Evolutionary conservation across 2,329 filamentous ascomycete species (phyloP).

Genomic region (Gaeumannomyces sp.): DNA sequence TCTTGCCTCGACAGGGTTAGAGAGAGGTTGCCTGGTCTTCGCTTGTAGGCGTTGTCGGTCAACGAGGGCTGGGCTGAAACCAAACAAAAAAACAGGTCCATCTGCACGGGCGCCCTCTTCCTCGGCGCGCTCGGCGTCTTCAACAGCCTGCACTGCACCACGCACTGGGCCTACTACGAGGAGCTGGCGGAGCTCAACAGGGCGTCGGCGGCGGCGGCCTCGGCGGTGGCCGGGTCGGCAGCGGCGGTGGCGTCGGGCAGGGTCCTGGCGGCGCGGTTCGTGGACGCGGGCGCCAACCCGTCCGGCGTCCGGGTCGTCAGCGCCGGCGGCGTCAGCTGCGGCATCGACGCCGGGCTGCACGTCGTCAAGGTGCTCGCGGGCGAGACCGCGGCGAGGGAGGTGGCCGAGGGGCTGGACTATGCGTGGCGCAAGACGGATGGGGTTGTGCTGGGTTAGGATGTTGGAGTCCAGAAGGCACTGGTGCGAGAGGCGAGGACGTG

Average conservation of each 20-base stretch:
- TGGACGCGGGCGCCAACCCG: slow-evolving; percentile 9
- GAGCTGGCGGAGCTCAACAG: not conserved
- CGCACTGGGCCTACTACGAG: slow-evolving; percentile 8
- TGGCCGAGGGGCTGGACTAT: slow-evolving; percentile 11
- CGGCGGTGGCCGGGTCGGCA: too few relatives aligned
- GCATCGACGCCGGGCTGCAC: slow-evolving; percentile 10
- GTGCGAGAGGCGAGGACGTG: too few relatives aligned
- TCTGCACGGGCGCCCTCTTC: slow-evolving; percentile 10
- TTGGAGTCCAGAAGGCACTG: not conserved
- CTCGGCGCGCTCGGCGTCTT: slow-evolving; percentile 8
- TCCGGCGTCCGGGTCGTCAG: slow-evolving; percentile 8
- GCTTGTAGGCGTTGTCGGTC: too few relatives aligned
- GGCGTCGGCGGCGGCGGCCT: not conserved
- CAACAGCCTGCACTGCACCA: slow-evolving; percentile 9
- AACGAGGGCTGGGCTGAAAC: too few relatives aligned
- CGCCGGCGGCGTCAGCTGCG: slow-evolving; percentile 11
- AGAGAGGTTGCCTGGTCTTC: too few relatives aligned
- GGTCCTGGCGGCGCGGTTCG: slow-evolving; percentile 8
- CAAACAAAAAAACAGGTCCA: not conserved
- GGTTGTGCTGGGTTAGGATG: not conserved
- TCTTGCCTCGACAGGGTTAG: too few relatives aligned
- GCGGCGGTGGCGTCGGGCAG: not conserved
- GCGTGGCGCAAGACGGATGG: slow-evolving; percentile 12
- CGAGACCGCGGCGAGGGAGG: slow-evolving; percentile 8
- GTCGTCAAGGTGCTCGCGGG: slow-evolving; percentile 9